Base-by-base conservation (phyloP, 2,329 filamentous ascomycete species). In the Whalleya microplaca region DNA sequence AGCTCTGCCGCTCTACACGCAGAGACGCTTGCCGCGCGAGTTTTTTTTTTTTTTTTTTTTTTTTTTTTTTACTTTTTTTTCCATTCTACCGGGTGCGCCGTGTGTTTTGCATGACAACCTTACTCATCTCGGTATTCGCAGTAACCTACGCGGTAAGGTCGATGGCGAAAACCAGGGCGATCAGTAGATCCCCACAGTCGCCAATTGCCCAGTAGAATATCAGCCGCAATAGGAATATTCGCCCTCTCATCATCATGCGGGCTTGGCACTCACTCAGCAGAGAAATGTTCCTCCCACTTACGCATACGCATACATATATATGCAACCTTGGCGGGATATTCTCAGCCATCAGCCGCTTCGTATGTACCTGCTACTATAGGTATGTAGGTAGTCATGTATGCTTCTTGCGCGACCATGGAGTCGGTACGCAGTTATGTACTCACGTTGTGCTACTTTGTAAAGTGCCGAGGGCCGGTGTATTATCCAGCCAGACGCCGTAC, bases 1-100 rank as follows among this genome's bases (percentile, higher is more conserved):
- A 41, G 42, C 12, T 52, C 54, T 59, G 49, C 59, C 59, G 59
- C 59, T 51, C 45, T 54, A 58, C 47, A 57, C 59, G 59, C n/a
- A n/a, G n/a, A n/a, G n/a, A n/a, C n/a, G n/a, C 56, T 51, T 41
- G 45, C 32, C 32, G 32, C 32, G 32, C 32, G 32, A 37, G 9
- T 37, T 37, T 37, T 37, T 7, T 16, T 37, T 3, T 12, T 37
- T 3, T 16, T 37, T 6, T n/a, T 18, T 4, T 45, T 27, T 7
- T 16, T 23, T 20, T 45, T 2, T 21, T 45, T 20, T 20, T 2
- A 21, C 14, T 19, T 44, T 19, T 21, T 20, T 19, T 20, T 44
- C 12, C 18, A 8, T 44, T 21, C 41, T 43, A 21, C 43, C 43
- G 43, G 43, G 21, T 23, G 12, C 14, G 43, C 43, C 20, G 12